These are phyloP conservation scores for Eutypa lata DNA, from an alignment of 2,329 filamentous ascomycete genomes.

Conservation along the genomic window DNA sequence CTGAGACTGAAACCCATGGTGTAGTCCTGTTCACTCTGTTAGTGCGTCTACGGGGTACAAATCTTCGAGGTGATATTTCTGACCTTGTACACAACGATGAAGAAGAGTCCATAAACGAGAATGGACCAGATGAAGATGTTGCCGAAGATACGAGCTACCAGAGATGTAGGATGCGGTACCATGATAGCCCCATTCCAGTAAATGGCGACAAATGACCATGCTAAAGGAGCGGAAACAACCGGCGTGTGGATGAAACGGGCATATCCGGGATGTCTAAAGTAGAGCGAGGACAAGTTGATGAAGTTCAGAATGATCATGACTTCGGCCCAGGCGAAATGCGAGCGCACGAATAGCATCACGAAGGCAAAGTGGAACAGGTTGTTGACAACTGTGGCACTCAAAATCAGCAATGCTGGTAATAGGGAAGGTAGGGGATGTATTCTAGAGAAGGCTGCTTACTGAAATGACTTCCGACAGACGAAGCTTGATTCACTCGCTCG, in stretches of 20 bases:
- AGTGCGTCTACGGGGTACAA: not conserved
- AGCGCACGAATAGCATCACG: conserved; percentile 77
- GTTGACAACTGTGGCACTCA: conserved; percentile 51
- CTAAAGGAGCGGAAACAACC: conserved; percentile 72
- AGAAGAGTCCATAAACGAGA: conserved; percentile 72
- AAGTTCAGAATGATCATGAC: conserved; percentile 77
- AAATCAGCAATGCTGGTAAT: not conserved
- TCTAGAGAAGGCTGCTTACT: conserved; percentile 26
- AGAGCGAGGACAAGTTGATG: conserved; percentile 72
- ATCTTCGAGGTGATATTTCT: conserved; percentile 16
- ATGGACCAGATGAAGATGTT: conserved; percentile 89
- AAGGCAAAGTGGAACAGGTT: conserved; percentile 82
- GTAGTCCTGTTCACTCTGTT: conserved; percentile 48
- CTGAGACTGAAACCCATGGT: conserved; percentile 78
- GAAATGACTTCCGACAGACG: conserved; percentile 79
- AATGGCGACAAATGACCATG: conserved; percentile 81
- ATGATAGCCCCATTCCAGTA: conserved; percentile 89
- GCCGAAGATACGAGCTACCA: conserved; percentile 74
- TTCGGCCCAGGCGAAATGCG: conserved; percentile 72
- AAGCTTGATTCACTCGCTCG: conserved; percentile 64
- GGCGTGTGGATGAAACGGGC: conserved; percentile 74
- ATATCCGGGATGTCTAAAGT: conserved; percentile 74
- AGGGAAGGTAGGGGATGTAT: too few relatives aligned
- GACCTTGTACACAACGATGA: conserved; percentile 70
- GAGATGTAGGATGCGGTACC: conserved; percentile 61